Evolutionary conservation across 257 asterid species (phyloP).

Genomic region (Sherardia arvensis): DNA sequence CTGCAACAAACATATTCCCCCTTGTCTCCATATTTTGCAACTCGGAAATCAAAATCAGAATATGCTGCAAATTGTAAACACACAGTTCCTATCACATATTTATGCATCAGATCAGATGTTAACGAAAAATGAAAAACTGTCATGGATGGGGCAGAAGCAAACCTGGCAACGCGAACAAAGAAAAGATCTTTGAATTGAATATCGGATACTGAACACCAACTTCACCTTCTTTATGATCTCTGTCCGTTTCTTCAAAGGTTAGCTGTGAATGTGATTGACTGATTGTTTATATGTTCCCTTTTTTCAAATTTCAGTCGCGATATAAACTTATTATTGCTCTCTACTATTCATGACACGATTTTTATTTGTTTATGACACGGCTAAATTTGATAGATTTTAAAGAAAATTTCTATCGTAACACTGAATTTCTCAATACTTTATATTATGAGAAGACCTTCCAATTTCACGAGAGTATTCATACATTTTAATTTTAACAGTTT

Average conservation of each 20-base stretch:
- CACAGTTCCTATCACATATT: not conserved
- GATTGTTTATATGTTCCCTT: not conserved
- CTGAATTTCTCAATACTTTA: no score
- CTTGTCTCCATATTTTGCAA: constrained; percentile 30
- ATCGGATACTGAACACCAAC: not conserved
- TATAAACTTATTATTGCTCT: not conserved
- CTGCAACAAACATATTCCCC: constrained; percentile 23
- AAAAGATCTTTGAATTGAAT: not conserved
- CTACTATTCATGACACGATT: not conserved
- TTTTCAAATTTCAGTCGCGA: not conserved
- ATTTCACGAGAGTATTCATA: no score
- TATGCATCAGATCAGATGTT: not conserved
- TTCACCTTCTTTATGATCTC: not conserved
- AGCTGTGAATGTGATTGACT: not conserved
- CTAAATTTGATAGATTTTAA: no score
- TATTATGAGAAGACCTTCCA: no score
- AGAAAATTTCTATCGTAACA: no score
- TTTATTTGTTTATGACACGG: no score
- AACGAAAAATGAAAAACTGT: not conserved
- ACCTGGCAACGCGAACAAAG: constrained; percentile 2
- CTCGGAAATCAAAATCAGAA: not conserved
- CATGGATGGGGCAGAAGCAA: not conserved
- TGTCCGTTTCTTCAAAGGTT: not conserved
- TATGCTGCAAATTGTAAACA: not conserved
- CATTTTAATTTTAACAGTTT: no score